A percentile compares a stretch with the other conserved stretches of the same genome.
phyloP scores from a whole-genome alignment of 768 basidiomycete species.

The Auricularia sp. region DNA sequence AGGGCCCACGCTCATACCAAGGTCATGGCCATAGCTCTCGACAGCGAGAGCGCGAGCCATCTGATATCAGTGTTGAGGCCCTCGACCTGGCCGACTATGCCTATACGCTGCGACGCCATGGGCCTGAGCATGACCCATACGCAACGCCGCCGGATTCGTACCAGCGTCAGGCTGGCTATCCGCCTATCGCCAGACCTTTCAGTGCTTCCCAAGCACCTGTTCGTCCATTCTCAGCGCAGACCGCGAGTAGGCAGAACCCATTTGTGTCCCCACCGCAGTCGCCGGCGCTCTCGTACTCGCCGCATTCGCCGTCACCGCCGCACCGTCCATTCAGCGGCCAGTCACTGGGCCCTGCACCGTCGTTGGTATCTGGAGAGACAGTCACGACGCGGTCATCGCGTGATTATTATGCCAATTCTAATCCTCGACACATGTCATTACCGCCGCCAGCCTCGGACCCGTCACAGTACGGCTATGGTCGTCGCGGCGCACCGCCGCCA shows the following conservation, averaged over 20 bases:
- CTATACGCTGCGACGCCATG: constrained; percentile 33
- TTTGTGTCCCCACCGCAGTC: constrained; percentile 47
- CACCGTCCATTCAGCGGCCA: background rate
- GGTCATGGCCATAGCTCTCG: background rate
- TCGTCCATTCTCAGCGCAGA: constrained; percentile 7
- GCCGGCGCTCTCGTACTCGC: constrained; percentile 21
- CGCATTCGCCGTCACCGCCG: constrained; percentile 1
- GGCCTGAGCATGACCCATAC: constrained; percentile 15
- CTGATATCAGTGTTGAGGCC: constrained; percentile 60
- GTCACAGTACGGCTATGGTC: background rate
- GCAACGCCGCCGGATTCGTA: constrained; percentile 23
- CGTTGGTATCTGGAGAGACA: background rate
- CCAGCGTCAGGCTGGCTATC: background rate
- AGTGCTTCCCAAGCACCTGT: background rate
- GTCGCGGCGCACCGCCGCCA: background rate
- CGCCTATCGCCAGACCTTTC: background rate
- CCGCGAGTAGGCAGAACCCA: constrained; percentile 26
- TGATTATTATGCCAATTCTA: background rate
- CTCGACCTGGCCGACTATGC: constrained; percentile 68
- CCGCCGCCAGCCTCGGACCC: background rate
- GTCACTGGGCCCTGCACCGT: background rate
- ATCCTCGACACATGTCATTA: background rate
- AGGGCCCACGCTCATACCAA: background rate
- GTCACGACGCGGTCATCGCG: background rate
- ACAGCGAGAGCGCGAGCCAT: constrained; percentile 31